phyloP scores from a whole-genome alignment of 2,329 filamentous ascomycete species.

The Fusarium haematococcum region DNA sequence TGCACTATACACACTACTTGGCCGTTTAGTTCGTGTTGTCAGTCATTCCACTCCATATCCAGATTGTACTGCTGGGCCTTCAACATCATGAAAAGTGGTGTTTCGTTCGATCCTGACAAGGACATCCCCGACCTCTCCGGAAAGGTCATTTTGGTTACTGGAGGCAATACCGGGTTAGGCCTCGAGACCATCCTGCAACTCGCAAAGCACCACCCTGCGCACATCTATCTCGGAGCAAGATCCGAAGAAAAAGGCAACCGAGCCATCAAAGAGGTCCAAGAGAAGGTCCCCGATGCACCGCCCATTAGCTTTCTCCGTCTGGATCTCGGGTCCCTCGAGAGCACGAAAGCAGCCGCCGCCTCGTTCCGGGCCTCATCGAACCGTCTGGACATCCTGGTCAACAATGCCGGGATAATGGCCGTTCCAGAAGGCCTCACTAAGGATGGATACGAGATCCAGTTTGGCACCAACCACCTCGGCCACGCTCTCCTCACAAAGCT shows the following conservation, averaged over 20 bases:
- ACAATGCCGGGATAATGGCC: constrained; percentile 15
- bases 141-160: constrained; percentile 85
- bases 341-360: constrained; percentile 54
- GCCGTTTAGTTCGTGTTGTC: not conserved
- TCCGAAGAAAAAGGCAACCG: constrained; percentile 49
- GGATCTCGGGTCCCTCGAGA: constrained; percentile 59
- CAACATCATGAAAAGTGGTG: not conserved
- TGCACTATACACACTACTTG: not conserved
- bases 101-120: constrained; percentile 26
- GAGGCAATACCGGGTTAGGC: constrained; percentile 76
- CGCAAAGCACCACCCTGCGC: constrained; percentile 10
- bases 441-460: constrained; percentile 62
- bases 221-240: constrained; percentile 45
- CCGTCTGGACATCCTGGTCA: constrained; percentile 47
- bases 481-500: constrained; percentile 58
- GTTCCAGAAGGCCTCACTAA: not conserved
- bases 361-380: constrained; percentile 48
- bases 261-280: constrained; percentile 51
- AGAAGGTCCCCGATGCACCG: constrained; percentile 27
- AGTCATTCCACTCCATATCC: not conserved
- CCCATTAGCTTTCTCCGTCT: constrained; percentile 52
- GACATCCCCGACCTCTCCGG: constrained; percentile 75
- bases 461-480: constrained; percentile 63
- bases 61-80: not conserved
- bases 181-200: constrained; percentile 21